Evolutionary conservation across 495 filamentous ascomycete species (phyloP).

Genomic region (Penicillium malachiteum): DNA sequence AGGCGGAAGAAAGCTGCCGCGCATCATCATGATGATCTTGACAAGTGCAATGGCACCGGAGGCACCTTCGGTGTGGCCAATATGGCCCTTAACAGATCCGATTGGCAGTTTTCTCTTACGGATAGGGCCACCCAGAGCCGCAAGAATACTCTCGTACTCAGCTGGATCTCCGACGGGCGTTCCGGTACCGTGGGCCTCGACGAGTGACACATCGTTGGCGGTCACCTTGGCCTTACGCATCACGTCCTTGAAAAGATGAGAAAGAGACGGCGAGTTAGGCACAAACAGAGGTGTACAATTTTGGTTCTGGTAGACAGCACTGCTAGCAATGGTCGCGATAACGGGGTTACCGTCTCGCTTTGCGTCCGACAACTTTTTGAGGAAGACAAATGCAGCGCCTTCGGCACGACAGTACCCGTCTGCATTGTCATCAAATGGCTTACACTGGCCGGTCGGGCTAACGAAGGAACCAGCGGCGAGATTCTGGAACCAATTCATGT

Average conservation of each 20-base stretch:
- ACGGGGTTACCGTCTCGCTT: constrained; percentile 61
- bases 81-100: constrained; percentile 48
- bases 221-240: constrained; percentile 56
- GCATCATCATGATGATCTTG: constrained; percentile 52
- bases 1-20: constrained; percentile 38
- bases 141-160: constrained; percentile 50
- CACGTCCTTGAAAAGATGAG: constrained; percentile 55
- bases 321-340: constrained; percentile 59
- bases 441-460: constrained; percentile 52
- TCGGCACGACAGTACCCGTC: constrained; percentile 77
- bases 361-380: constrained; percentile 66
- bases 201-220: constrained; percentile 62
- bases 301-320: constrained; percentile 65
- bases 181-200: constrained; percentile 79
- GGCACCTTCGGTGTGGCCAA: constrained; percentile 53
- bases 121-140: constrained; percentile 30
- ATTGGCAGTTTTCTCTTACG: constrained; percentile 21
- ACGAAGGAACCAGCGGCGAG: constrained; percentile 38
- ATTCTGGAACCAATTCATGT: constrained; percentile 34
- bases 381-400: constrained; percentile 59
- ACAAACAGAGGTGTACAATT: constrained; percentile 70
- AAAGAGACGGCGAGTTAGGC: constrained; percentile 62
- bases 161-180: constrained; percentile 70
- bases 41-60: constrained; percentile 47
- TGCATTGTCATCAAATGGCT: constrained; percentile 68